Percentiles rank a stretch among this genome's conserved stretches.
phyloP scores from a whole-genome alignment of 78 protist species.

The Dictyostelium brefeldianum region DNA sequence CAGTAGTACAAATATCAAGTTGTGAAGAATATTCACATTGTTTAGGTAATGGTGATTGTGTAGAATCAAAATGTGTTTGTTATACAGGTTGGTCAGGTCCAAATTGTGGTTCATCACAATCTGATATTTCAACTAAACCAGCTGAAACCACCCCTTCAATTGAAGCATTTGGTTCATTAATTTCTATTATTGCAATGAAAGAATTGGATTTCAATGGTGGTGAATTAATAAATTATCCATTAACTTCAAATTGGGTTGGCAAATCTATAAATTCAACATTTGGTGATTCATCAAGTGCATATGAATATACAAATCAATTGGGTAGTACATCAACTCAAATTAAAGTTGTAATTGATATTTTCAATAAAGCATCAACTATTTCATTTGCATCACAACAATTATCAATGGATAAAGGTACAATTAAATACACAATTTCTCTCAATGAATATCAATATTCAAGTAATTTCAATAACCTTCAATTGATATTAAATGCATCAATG shows the following conservation, averaged over 20 bases:
- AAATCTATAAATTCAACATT: no score
- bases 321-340: neutral
- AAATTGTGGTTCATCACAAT: neutral
- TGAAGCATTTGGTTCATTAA: neutral
- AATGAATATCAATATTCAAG: neutral
- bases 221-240: neutral
- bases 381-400: slow-evolving; percentile 21
- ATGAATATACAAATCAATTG: no score
- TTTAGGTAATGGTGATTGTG: neutral
- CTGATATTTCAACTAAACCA: neutral
- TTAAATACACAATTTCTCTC: neutral
- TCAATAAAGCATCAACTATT: neutral
- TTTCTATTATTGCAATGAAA: neutral
- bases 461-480: neutral
- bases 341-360: neutral
- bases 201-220: neutral
- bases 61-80: neutral
- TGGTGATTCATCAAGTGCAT: neutral
- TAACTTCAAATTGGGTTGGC: neutral
- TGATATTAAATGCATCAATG: neutral
- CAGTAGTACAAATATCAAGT: neutral
- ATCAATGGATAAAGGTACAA: slow-evolving; percentile 6
- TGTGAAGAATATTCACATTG: neutral
- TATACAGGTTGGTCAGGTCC: neutral
- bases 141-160: neutral